A percentile compares a stretch with the other conserved stretches of the same genome.
Conservation (phyloP, 768 basidiomycete species). For the Collybiopsis confluens region DNA sequence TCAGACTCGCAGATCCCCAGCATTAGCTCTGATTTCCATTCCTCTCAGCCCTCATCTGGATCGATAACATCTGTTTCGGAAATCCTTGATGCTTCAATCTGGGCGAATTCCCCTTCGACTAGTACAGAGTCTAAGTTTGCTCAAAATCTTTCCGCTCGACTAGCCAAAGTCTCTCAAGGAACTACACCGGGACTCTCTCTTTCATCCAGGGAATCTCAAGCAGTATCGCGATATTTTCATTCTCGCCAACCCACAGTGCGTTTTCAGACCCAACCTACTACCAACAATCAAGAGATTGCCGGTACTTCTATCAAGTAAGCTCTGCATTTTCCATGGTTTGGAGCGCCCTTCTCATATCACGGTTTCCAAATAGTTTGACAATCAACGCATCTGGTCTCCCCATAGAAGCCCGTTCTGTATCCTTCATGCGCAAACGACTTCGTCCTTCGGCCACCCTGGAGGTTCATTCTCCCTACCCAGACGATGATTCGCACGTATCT, state of each 20-base stretch:
- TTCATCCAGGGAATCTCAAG: too few relatives aligned
- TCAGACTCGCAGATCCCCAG: background rate
- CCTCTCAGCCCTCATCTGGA: background rate
- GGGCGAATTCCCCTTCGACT: background rate
- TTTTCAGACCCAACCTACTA: too few relatives aligned
- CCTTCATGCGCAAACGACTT: background rate
- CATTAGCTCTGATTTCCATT: background rate
- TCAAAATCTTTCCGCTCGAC: background rate
- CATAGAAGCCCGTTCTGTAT: background rate
- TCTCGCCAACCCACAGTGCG: too few relatives aligned
- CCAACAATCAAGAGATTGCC: too few relatives aligned
- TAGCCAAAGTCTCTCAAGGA: background rate
- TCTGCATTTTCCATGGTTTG: too few relatives aligned
- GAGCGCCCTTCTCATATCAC: too few relatives aligned
- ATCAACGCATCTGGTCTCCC: background rate
- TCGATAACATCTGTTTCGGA: constrained; percentile 2
- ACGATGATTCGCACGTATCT: background rate
- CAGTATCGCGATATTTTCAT: too few relatives aligned
- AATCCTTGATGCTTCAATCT: background rate
- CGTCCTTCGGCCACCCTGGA: background rate
- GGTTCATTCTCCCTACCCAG: background rate
- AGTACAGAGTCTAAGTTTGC: background rate
- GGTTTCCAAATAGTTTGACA: background rate
- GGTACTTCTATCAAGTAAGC: too few relatives aligned
- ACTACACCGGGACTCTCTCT: too few relatives aligned